Percentiles rank a stretch among this genome's conserved stretches.
Conservation (phyloP, 2,329 filamentous ascomycete species). For the Cladobotryum protrusum region DNA sequence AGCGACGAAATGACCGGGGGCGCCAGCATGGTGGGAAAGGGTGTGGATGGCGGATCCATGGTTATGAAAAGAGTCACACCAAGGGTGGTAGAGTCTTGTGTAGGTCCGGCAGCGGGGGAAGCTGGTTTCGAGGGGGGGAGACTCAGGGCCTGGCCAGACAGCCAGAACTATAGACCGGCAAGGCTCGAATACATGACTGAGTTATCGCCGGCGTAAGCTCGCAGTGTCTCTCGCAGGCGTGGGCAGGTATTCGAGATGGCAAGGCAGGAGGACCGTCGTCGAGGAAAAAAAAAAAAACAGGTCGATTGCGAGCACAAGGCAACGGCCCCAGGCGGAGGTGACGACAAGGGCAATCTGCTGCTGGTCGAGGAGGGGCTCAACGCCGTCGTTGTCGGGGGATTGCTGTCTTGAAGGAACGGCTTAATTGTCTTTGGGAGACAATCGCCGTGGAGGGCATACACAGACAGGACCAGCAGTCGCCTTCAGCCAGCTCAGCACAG, state of each 20-base stretch:
- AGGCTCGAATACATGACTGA: conserved; percentile 42
- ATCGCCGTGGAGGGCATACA: conserved; percentile 8
- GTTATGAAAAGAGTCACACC: conserved; percentile 15
- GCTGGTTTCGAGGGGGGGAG: conserved; percentile 13
- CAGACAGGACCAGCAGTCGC: conserved; percentile 5
- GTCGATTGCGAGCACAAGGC: conserved; percentile 8
- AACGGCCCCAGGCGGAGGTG: conserved; percentile 13
- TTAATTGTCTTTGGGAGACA: conserved; percentile 2
- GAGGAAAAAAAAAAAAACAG: too few species aligned
- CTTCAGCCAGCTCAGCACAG: conserved; percentile 8
- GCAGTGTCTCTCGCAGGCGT: conserved; percentile 19
- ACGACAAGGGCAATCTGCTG: conserved; percentile 1
- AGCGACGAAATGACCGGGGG: conserved; percentile 49
- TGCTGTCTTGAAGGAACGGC: not conserved
- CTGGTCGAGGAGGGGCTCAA: not conserved
- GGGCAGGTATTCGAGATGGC: conserved; percentile 4
- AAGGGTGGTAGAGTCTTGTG: conserved; percentile 9
- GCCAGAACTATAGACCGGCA: conserved; percentile 43
- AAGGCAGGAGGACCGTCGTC: conserved; percentile 3
- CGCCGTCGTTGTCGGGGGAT: not conserved
- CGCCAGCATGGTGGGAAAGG: conserved; percentile 33
- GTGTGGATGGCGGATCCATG: conserved; percentile 39
- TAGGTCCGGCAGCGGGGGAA: conserved; percentile 6
- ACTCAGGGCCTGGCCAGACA: conserved; percentile 37
- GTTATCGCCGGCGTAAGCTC: conserved; percentile 19